These are phyloP conservation scores for Neoboletus magnificus DNA, from an alignment of 768 basidiomycete species.

Conservation along the genomic window DNA sequence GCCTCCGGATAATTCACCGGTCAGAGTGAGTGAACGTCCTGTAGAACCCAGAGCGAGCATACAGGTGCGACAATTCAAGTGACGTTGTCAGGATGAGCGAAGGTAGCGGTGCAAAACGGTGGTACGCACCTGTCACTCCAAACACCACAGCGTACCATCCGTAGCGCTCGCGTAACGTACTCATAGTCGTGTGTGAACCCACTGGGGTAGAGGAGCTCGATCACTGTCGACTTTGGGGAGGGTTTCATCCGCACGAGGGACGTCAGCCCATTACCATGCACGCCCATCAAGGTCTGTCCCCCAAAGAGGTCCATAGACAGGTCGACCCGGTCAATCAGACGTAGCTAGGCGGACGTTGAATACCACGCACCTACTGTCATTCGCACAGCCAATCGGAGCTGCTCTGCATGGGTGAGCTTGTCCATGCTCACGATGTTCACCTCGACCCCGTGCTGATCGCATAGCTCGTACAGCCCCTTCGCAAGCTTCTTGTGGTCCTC, in stretches of 20 bases:
- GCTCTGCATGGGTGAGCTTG: slow-evolving; percentile 73
- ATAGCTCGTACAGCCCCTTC: slow-evolving; percentile 62
- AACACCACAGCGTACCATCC: slow-evolving; percentile 82
- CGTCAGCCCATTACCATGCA: slow-evolving; percentile 90
- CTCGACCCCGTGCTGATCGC: slow-evolving; percentile 74
- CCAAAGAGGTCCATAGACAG: too few relatives aligned
- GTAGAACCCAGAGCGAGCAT: background rate
- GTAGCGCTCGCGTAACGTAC: slow-evolving; percentile 74
- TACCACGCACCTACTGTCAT: slow-evolving; percentile 63
- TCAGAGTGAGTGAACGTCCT: slow-evolving; percentile 76
- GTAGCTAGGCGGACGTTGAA: background rate
- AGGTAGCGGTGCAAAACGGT: background rate
- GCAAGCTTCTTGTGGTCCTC: slow-evolving; percentile 81
- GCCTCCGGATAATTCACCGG: slow-evolving; percentile 79
- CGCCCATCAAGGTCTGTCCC: slow-evolving; percentile 84
- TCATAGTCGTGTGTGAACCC: slow-evolving; percentile 89
- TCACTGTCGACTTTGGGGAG: slow-evolving; percentile 75
- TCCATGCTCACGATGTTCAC: slow-evolving; percentile 87
- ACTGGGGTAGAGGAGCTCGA: slow-evolving; percentile 85
- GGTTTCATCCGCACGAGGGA: slow-evolving; percentile 92
- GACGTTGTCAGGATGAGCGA: background rate
- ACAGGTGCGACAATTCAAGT: background rate
- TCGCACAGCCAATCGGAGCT: slow-evolving; percentile 74
- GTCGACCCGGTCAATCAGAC: too few relatives aligned
- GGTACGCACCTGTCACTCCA: slow-evolving; percentile 67